These are phyloP conservation scores for Oryza longistaminata DNA, from an alignment of 176 grass and related monocot species.

Conservation along the genomic window DNA sequence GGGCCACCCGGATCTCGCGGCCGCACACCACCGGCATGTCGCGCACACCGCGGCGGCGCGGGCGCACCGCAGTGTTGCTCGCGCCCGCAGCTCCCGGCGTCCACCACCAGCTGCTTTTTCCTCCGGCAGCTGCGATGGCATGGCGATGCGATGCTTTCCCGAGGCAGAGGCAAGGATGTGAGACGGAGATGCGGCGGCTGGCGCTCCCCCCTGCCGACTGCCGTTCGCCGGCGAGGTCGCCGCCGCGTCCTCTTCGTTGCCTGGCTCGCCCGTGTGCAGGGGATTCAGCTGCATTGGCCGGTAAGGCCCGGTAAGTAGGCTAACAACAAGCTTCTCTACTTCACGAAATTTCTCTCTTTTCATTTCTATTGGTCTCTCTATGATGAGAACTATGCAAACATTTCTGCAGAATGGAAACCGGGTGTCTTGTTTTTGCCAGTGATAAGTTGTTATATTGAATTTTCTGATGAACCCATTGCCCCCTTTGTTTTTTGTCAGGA, in stretches of 20 bases:
- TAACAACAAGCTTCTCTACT: not conserved
- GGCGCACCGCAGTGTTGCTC: not conserved
- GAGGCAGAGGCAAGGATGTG: constrained; percentile 29
- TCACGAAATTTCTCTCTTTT: not conserved
- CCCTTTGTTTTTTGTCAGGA: not conserved
- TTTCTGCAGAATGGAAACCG: constrained; percentile 1
- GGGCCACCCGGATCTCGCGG: constrained; percentile 9
- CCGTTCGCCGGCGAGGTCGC: constrained; percentile 38
- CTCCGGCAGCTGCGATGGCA: constrained; percentile 20
- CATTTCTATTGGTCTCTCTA: not conserved
- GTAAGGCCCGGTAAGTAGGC: not conserved
- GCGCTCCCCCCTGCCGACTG: constrained; percentile 18
- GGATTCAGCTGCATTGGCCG: constrained; percentile 41
- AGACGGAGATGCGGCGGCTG: constrained; percentile 43
- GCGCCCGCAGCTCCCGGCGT: constrained; percentile 31
- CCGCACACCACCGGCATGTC: constrained; percentile 36
- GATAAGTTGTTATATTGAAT: not conserved
- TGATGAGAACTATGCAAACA: not conserved
- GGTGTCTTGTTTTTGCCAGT: not conserved
- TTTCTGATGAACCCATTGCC: not conserved
- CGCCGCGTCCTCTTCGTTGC: constrained; percentile 38
- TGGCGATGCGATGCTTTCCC: constrained; percentile 40
- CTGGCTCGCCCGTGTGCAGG: constrained; percentile 48
- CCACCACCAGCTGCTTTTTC: constrained; percentile 49
- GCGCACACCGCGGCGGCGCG: constrained; percentile 40